Evolutionary conservation across 192 early-diverging fungal genomes (phyloP), one percentile per base, ranked within the genome.

Genomic region (Haplosporangium gracile): DNA sequence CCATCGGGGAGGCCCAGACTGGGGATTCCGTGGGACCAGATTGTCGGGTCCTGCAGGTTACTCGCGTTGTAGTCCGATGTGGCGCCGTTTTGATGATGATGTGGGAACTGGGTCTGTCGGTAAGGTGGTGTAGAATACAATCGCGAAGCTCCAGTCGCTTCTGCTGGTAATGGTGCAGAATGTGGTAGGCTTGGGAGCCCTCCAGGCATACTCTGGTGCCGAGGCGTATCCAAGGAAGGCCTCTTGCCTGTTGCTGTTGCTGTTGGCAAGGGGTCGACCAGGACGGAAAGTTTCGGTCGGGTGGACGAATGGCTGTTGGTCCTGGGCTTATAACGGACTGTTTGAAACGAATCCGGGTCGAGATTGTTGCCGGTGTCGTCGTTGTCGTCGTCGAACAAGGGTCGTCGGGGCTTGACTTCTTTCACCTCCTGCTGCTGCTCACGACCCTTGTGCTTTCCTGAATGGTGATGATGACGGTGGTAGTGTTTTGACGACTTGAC

Each of bases 11-110:
- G 43, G 2, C 40, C 60, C 6, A 42, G 51, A 32, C 84, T 86
- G 5, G 78, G 38, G 9, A 86, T 34, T 18, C 84, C 84, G 22
- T 86, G 78, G 0, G 84, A 86, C 84, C 84, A 86, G 24, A 43
- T 72, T 7, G 32, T 77, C 24, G 32, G 22, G 57, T 49, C 42
- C 24, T 26, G 38, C 32, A 76, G 22, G 53, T 34, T 32, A 29
- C 29, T 10, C 2, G 53, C 0, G 15, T 34, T n/a, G 11, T 9
- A 2, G 22, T 76, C 53, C 3, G 47, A 45, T 11, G 43, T 45
- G 13, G 43, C 9, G 43, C 43, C 43, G 43, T 10, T 45, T 45
- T 45, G 60, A 16, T 45, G 60, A 32, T 68, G 63, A 36, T 60
- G 7, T 45, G 24, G 38, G 36, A n/a, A 42, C 0, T 16, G 5